Evolutionary conservation across 2,329 filamentous ascomycete genomes (phyloP).

Genomic region (Trichoderma harzianum): DNA sequence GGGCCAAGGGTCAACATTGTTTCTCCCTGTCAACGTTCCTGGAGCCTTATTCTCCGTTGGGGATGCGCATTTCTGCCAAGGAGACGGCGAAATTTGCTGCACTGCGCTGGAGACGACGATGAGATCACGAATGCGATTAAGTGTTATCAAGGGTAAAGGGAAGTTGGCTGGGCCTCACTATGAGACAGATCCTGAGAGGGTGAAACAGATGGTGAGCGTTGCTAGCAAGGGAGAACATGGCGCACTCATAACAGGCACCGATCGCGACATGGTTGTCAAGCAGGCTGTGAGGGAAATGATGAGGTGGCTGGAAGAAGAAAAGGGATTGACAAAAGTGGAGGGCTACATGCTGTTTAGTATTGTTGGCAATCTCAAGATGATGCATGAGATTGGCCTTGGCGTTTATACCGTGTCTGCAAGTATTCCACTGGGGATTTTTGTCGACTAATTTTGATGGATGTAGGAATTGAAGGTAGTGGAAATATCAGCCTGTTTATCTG

Average conservation of each 20-base stretch:
- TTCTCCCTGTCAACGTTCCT: not conserved
- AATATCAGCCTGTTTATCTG: not conserved
- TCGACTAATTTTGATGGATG: not conserved
- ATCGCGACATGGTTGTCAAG: conserved; percentile 46
- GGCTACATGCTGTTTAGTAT: conserved; percentile 53
- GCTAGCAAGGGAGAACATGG: conserved; percentile 36
- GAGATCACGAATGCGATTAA: conserved; percentile 46
- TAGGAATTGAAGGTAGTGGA: not conserved
- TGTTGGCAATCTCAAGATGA: conserved; percentile 48
- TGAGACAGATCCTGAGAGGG: conserved; percentile 29
- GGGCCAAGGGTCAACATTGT: conserved; percentile 41
- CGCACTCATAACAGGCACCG: conserved; percentile 42
- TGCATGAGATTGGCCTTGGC: conserved; percentile 19
- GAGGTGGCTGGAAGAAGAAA: conserved; percentile 46
- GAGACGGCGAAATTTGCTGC: conserved; percentile 53
- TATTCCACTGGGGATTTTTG: conserved; percentile 1
- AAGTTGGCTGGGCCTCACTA: conserved; percentile 49
- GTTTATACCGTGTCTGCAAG: conserved; percentile 2
- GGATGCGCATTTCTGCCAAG: conserved; percentile 53
- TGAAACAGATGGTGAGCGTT: conserved; percentile 3
- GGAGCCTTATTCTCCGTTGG: not conserved
- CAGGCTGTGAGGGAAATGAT: conserved; percentile 48
- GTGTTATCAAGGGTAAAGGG: conserved; percentile 43
- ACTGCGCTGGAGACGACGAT: conserved; percentile 55
- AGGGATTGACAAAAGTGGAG: conserved; percentile 43